Percentiles rank a stretch among this genome's conserved stretches.
phyloP scores from a whole-genome alignment of 331 rosid species.

The Erythrophleum ivorense region DNA sequence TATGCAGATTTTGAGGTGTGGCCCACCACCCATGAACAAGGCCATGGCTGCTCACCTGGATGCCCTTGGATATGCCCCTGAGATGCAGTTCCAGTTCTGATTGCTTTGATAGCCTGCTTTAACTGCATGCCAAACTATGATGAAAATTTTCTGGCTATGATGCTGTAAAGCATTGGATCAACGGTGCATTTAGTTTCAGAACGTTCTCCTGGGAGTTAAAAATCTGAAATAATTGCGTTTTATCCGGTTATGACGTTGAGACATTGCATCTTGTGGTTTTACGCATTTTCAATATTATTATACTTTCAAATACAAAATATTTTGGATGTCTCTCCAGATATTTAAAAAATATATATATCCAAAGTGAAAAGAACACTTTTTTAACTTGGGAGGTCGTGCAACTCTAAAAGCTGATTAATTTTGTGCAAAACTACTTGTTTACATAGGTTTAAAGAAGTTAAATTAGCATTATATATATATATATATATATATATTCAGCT shows the following conservation, averaged over 20 bases:
- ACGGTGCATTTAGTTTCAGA: constrained; percentile 22
- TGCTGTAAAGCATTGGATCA: constrained; percentile 27
- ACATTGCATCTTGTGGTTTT: neutral
- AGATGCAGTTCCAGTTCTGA: constrained; percentile 95
- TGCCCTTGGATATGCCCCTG: constrained; percentile 70
- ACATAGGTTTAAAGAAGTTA: too few species aligned
- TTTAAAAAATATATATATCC: neutral
- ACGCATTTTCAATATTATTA: neutral
- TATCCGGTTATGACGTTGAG: constrained; percentile 31
- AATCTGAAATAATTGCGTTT: constrained; percentile 46
- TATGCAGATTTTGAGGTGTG: constrained; percentile 87
- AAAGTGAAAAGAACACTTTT: too few species aligned
- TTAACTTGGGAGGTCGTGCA: too few species aligned
- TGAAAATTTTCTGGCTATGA: constrained; percentile 9
- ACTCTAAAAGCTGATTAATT: too few species aligned
- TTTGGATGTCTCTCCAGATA: neutral
- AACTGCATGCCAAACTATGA: neutral
- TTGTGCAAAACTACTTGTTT: too few species aligned
- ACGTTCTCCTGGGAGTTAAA: constrained; percentile 10
- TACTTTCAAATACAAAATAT: neutral
- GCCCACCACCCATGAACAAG: constrained; percentile 99
- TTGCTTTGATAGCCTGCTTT: constrained; percentile 25
- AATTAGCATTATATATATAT: too few species aligned
- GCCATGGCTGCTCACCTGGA: constrained; percentile 91
- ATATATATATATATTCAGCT: too few species aligned